phyloP scores from a whole-genome alignment of 352 stramenopile species.

The Phytopythium kandeliae region DNA sequence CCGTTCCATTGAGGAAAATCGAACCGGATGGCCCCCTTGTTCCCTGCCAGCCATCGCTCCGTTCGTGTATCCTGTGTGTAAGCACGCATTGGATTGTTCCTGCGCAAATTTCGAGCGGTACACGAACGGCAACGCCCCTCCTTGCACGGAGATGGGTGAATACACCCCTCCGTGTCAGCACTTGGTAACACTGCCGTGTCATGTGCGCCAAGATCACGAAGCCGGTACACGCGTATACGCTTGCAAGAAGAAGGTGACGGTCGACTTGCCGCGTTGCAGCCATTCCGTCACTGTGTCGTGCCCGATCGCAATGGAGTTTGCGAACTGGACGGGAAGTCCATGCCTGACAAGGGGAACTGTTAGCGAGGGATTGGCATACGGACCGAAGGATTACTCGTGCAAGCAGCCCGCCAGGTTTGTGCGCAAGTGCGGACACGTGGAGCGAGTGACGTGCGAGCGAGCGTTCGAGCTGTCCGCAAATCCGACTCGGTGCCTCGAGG shows the following conservation, averaged over 20 bases:
- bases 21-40: slow-evolving; percentile 39
- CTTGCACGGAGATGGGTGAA: slow-evolving; percentile 50
- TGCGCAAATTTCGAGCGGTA: slow-evolving; percentile 64
- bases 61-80: slow-evolving; percentile 67
- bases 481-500: slow-evolving; percentile 38
- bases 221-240: slow-evolving; percentile 24
- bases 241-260: slow-evolving; percentile 45
- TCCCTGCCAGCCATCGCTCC: slow-evolving; percentile 48
- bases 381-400: slow-evolving; percentile 66
- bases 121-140: slow-evolving; percentile 27
- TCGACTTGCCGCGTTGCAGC: slow-evolving; percentile 57
- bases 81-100: slow-evolving; percentile 53
- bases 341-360: slow-evolving; percentile 37
- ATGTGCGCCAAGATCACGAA: slow-evolving; percentile 33
- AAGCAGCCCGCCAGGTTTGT: slow-evolving; percentile 50
- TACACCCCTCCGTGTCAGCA: slow-evolving; percentile 68
- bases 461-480: slow-evolving; percentile 61
- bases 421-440: slow-evolving; percentile 53
- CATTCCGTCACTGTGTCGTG: slow-evolving; percentile 51
- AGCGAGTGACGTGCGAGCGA: slow-evolving; percentile 46
- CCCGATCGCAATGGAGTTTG: slow-evolving; percentile 31
- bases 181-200: slow-evolving; percentile 48
- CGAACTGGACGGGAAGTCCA: slow-evolving; percentile 35
- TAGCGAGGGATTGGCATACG: slow-evolving; percentile 53
- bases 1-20: slow-evolving; percentile 28